These are phyloP conservation scores for Voacanga thouarsii DNA, from an alignment of 257 asterid genomes.

Conservation along the genomic window DNA sequence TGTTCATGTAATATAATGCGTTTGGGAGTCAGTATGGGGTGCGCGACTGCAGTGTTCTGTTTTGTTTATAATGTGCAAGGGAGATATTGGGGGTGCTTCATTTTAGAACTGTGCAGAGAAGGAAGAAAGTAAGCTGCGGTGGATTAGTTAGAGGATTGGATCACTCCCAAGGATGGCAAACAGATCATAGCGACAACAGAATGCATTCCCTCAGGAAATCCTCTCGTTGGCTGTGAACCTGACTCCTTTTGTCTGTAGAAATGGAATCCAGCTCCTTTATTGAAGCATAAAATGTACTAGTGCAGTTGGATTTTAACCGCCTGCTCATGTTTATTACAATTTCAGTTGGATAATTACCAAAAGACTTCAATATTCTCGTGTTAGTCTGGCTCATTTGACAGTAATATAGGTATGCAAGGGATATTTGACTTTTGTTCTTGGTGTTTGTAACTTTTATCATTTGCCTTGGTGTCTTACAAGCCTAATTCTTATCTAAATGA, in stretches of 20 bases:
- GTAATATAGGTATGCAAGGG: neutral
- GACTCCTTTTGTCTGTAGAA: neutral
- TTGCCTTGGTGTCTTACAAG: neutral
- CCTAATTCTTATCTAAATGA: neutral
- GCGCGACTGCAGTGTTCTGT: neutral
- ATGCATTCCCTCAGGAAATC: neutral
- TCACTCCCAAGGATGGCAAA: neutral
- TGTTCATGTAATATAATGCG: constrained; percentile 1
- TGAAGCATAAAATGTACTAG: neutral
- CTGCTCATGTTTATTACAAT: neutral
- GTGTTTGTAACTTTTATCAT: neutral
- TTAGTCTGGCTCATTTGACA: neutral
- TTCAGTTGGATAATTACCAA: neutral
- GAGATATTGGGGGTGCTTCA: neutral
- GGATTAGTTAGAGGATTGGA: neutral
- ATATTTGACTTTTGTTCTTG: neutral
- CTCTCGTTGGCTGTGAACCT: neutral
- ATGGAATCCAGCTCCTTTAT: neutral
- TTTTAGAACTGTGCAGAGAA: neutral
- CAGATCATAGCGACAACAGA: neutral
- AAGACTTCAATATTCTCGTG: neutral
- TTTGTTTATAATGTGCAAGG: neutral
- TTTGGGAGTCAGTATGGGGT: neutral
- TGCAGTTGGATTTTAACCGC: neutral
- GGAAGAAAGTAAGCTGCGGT: neutral